Percentiles rank a stretch among this genome's conserved stretches.
Evolutionary conservation across 805 yeast species (phyloP).

Genomic region (Phaffomyces antillensis): DNA sequence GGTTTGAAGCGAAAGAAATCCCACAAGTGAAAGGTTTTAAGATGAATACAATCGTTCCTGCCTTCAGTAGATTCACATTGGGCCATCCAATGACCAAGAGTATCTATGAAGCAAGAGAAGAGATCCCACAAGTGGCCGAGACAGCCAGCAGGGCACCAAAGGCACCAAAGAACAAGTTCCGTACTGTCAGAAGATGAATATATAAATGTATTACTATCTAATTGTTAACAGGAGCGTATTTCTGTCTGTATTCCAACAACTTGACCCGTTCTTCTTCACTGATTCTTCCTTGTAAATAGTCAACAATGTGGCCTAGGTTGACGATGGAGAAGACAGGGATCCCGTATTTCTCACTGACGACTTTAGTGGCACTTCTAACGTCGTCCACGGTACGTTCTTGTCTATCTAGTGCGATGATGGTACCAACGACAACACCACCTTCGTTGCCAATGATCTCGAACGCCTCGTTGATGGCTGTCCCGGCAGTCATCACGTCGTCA

Average conservation of each 20-base stretch:
- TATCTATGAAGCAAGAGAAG: slow-evolving; percentile 48
- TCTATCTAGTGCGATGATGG: slow-evolving; percentile 89
- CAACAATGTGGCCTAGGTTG: slow-evolving; percentile 64
- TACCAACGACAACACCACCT: slow-evolving; percentile 71
- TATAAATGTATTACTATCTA: neutral
- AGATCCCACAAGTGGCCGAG: slow-evolving; percentile 23
- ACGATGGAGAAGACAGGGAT: slow-evolving; percentile 86
- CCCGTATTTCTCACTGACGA: slow-evolving; percentile 60
- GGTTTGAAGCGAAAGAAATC: slow-evolving; percentile 48
- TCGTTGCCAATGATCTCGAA: slow-evolving; percentile 65
- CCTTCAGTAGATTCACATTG: slow-evolving; percentile 70
- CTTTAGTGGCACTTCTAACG: slow-evolving; percentile 70
- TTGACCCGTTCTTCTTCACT: slow-evolving; percentile 49
- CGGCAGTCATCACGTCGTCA: slow-evolving; percentile 98
- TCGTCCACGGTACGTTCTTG: slow-evolving; percentile 77
- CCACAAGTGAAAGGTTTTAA: slow-evolving; percentile 82
- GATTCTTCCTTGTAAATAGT: slow-evolving; percentile 49
- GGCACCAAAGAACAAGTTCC: slow-evolving; percentile 42
- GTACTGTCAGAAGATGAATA: slow-evolving; percentile 50
- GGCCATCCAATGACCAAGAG: slow-evolving; percentile 78
- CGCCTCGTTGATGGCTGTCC: slow-evolving; percentile 96
- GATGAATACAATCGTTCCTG: slow-evolving; percentile 85
- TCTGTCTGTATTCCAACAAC: slow-evolving; percentile 49
- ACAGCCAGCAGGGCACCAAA: slow-evolving; percentile 36
- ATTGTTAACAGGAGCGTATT: slow-evolving; percentile 23